Evolutionary conservation across 805 yeast genomes (phyloP), one percentile per base, ranked within the genome.

Genomic region (Clavispora asparagi): DNA sequence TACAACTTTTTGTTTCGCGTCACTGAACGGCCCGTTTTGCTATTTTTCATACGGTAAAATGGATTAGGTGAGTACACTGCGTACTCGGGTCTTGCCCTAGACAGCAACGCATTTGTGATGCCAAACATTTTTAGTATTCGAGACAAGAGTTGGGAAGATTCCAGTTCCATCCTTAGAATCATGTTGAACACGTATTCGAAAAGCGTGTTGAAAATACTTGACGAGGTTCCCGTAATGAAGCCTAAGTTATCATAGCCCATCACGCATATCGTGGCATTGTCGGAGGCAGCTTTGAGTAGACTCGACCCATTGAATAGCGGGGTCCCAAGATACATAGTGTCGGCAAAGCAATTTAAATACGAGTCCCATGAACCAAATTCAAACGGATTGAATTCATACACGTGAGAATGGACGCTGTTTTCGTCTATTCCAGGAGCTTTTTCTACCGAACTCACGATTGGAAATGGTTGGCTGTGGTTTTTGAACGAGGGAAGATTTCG

Each of bases 341-440:
- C 70, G 3, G 75, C 65, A 52, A 83, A 83, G 5, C 78, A 65
- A 32, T 68, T 62, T 30, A 76, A 51, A 36, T 61, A 60, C 12
- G 65, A 49, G 50, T 81, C 85, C 86, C 87, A 83, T 0, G 85
- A 79, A 0, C 88, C 88, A 65, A 82, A 82, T 47, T 83, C 89
- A 55, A 62, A 79, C 0, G 87, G 87, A 12, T 76, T 79, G 52
- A 83, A 76, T 59, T 83, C 88, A 50, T 81, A 74, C 2, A 79
- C 48, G 47, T 71, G 75, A 1, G 83, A 74, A 29, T 61, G 59
- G 1, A 55, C n/a, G 40, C 65, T 58, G n/a, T 64, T 56, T 9
- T 48, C 51, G 41, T 53, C 56, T 10, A 54, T 50, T 19, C 58
- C 65, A 4, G 74, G 76, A 43, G 64, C 67, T 51, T 71, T 70